Conservation (phyloP, 345 rosid species). For the Boechera retrofracta region DNA sequence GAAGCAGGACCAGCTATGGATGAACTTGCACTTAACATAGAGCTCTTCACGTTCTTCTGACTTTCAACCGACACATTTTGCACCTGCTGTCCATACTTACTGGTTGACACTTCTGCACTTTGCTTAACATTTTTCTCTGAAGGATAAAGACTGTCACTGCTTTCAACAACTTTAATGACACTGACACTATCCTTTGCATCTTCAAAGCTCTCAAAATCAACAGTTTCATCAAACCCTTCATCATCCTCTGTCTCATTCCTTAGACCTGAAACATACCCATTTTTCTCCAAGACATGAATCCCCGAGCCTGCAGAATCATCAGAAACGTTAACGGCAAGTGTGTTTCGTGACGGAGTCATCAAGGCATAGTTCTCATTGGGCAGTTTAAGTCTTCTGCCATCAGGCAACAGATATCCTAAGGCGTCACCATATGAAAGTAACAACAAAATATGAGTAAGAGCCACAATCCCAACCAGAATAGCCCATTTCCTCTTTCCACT, state of each 20-base stretch:
- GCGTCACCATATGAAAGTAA: slow-evolving; percentile 47
- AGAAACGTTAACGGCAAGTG: slow-evolving; percentile 62
- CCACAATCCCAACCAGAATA: slow-evolving; percentile 55
- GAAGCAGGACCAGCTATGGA: slow-evolving; percentile 31
- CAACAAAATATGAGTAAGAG: slow-evolving; percentile 61
- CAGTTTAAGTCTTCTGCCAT: slow-evolving; percentile 64
- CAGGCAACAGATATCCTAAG: slow-evolving; percentile 60
- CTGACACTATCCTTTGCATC: slow-evolving; percentile 46
- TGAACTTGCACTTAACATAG: slow-evolving; percentile 44
- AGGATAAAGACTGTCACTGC: slow-evolving; percentile 29
- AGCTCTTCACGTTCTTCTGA: slow-evolving; percentile 20
- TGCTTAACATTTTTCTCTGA: slow-evolving; percentile 42
- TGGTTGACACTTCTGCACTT: slow-evolving; percentile 27
- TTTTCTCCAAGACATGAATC: slow-evolving; percentile 39
- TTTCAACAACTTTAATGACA: slow-evolving; percentile 41
- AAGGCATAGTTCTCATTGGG: slow-evolving; percentile 46
- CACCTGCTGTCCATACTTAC: slow-evolving; percentile 29
- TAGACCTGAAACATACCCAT: slow-evolving; percentile 35
- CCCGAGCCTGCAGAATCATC: slow-evolving; percentile 25
- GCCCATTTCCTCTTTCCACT: slow-evolving; percentile 63
- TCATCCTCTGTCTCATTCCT: slow-evolving; percentile 36
- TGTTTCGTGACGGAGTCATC: slow-evolving; percentile 55
- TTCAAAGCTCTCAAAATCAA: slow-evolving; percentile 43
- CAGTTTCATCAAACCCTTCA: slow-evolving; percentile 42
- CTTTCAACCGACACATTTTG: slow-evolving; percentile 22